Conservation (phyloP, 108 stramenopile species). For the Cyclotella choctawhatcheeana region DNA sequence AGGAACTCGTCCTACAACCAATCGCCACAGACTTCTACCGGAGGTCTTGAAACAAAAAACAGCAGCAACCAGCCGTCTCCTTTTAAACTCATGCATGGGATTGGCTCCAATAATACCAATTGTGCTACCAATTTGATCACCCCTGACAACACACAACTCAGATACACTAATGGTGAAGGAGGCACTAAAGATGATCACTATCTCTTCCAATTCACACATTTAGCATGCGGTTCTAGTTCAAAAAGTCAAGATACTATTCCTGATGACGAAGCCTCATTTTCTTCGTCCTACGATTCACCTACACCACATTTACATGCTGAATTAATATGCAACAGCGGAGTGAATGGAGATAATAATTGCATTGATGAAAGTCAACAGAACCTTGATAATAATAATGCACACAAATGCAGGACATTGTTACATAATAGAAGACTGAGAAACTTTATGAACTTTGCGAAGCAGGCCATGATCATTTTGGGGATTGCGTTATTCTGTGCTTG, state of each 20-base stretch:
- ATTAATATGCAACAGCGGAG: not conserved
- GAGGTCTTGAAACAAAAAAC: not conserved
- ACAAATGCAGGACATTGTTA: not conserved
- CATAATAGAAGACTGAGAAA: not conserved
- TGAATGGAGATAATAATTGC: not conserved
- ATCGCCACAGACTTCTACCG: not conserved
- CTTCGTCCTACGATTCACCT: conserved; percentile 3
- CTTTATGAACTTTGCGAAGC: not conserved
- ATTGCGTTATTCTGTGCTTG: not conserved
- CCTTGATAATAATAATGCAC: not conserved
- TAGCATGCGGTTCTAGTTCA: conserved; percentile 3
- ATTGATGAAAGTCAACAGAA: not conserved
- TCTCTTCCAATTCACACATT: conserved; percentile 1
- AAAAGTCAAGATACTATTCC: not conserved
- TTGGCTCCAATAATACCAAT: not conserved
- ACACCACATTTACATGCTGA: not conserved
- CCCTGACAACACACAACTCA: not conserved
- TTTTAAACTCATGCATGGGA: conserved; percentile 1
- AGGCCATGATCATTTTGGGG: not conserved
- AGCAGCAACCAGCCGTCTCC: not conserved
- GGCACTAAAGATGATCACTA: not conserved
- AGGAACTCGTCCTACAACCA: not conserved
- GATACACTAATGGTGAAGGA: not conserved
- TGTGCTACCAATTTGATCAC: not conserved
- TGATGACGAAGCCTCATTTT: conserved; percentile 1